Conservation (phyloP, 75 land plant genomes). For the Chamaecyparis obtusa region DNA sequence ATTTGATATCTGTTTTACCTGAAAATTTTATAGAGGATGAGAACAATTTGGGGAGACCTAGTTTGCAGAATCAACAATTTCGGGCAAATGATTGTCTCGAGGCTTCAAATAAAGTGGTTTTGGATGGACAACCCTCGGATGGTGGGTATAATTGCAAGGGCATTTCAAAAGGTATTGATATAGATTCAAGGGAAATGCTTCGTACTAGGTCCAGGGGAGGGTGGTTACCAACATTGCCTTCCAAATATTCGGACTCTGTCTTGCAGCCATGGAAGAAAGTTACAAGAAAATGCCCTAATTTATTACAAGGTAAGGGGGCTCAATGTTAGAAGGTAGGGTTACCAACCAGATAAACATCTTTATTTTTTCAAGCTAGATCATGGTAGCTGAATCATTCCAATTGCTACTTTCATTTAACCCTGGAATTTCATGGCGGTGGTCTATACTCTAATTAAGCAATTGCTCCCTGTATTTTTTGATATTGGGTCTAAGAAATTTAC, state of each 20-base stretch:
- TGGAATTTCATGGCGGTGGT: background rate
- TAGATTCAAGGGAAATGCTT: background rate
- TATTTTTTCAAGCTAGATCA: background rate
- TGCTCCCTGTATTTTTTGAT: background rate
- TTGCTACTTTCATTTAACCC: background rate
- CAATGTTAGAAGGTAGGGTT: background rate
- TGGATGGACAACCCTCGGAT: background rate
- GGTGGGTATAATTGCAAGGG: background rate
- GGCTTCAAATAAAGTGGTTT: background rate
- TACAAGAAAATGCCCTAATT: background rate
- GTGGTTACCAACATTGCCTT: background rate
- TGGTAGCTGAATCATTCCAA: background rate
- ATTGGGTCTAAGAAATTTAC: background rate
- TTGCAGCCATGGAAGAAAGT: constrained; percentile 13
- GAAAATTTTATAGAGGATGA: background rate
- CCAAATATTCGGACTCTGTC: constrained; percentile 5
- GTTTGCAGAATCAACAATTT: background rate
- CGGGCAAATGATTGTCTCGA: background rate
- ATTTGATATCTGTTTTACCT: background rate
- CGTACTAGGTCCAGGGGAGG: background rate
- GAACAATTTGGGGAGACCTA: background rate
- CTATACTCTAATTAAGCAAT: background rate
- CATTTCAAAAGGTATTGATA: background rate
- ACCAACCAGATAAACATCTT: background rate
- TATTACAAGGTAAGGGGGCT: background rate